Evolutionary conservation across 2,329 filamentous ascomycete genomes (phyloP), one percentile per base, ranked within the genome.

Genomic region (Ascochyta viciae-villosae): DNA sequence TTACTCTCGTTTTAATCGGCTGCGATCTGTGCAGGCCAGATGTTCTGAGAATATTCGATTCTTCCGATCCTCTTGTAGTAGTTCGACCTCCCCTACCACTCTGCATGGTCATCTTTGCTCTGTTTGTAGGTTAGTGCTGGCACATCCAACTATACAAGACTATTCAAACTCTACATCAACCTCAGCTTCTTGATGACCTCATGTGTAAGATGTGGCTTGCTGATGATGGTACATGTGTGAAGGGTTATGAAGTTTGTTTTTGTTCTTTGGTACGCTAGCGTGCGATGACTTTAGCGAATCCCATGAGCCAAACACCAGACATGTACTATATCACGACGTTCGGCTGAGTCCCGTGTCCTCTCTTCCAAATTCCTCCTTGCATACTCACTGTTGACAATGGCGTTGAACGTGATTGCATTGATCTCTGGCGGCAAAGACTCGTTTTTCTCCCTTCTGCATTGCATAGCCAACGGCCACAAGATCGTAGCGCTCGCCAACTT

Each of bases 361-460:
- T 39, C 13, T 3, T 12, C 9, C 12, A 6, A 9, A 12, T 24
- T 16, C 19, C n/a, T n/a, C 40, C 7, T 29, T 27, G 16, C 26
- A 3, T 9, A n/a, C 5, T n/a, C 7, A 41, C 26, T 27, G 19
- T 19, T 19, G 13, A 35, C 58, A 26, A 56, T 56, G 53, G 43
- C 47, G 42, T 44, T 69, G 46, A 63, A 75, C 77, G 92, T 97
- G 61, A 93, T 99, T 66, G 94, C 91, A 45, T 82, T 99, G 60
- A 89, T 99, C 62, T 99, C 95, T 19, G 95, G 95, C 57, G 95
- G 95, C 63, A 99, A 99, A 79, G 95, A 99, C 80, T 97, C 94
- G 63, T 89, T 99, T 76, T 98, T 90, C 80, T 94, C 91, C 19
- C 84, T 96, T 63, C 84, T 97, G 55, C 95, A 99, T 80, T 97